A percentile compares a stretch with the other conserved stretches of the same genome.
These are phyloP conservation scores for Naematelia encephala DNA, from an alignment of 768 basidiomycete species.

Conservation along the genomic window DNA sequence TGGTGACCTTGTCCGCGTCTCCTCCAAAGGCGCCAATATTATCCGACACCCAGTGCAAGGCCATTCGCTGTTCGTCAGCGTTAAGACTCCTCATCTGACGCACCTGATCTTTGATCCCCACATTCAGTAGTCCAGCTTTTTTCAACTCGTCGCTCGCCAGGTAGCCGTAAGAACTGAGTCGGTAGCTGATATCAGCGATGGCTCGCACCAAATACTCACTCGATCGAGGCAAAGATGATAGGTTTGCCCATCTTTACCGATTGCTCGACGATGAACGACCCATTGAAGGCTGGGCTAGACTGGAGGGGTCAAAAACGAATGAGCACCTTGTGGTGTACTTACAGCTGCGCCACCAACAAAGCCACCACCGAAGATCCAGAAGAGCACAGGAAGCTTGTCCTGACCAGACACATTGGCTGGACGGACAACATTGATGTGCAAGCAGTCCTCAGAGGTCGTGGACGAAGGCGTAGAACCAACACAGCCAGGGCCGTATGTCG, in stretches of 20 bases:
- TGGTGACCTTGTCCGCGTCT: constrained; percentile 57
- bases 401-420: not conserved
- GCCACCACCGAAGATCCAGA: constrained; percentile 44
- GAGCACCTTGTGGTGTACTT: no score
- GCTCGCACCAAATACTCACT: no score
- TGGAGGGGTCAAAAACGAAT: no score
- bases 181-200: constrained; percentile 29
- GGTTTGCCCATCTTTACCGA: no score
- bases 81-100: no score
- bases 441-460: not conserved
- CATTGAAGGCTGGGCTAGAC: no score
- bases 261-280: no score
- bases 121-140: no score
- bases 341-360: constrained; percentile 37
- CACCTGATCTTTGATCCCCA: no score
- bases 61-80: not conserved
- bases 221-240: no score
- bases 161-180: constrained; percentile 25
- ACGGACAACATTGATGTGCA: not conserved
- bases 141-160: constrained; percentile 12
- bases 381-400: constrained; percentile 3
- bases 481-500: no score
- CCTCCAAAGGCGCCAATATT: constrained; percentile 62
- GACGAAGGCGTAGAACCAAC: no score
- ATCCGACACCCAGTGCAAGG: constrained; percentile 55